phyloP scores from a whole-genome alignment of 441 rosid species.

The Iberis amara region DNA sequence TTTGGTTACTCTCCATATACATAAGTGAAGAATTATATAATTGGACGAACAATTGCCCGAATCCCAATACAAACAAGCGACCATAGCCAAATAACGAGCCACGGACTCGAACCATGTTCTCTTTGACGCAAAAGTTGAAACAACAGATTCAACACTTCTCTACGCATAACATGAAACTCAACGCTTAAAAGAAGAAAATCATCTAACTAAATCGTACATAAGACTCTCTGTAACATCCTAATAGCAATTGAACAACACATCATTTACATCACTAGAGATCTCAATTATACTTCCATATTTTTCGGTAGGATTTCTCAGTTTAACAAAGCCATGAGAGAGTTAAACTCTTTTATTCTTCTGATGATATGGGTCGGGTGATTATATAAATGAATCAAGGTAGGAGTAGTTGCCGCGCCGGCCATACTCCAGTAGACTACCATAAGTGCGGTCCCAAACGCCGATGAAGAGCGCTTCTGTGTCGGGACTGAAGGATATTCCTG shows the following conservation, averaged over 20 bases:
- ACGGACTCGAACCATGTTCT: neutral
- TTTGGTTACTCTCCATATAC: no score
- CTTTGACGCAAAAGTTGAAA: slow-evolving; percentile 11
- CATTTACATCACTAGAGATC: slow-evolving; percentile 26
- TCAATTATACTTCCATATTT: neutral
- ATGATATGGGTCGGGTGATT: slow-evolving; percentile 8
- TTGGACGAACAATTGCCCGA: no score
- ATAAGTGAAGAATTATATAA: no score
- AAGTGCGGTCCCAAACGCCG: slow-evolving; percentile 76
- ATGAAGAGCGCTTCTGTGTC: slow-evolving; percentile 42
- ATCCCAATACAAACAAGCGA: no score
- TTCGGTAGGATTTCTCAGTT: neutral
- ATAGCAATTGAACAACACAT: slow-evolving; percentile 24
- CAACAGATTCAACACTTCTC: slow-evolving; percentile 17
- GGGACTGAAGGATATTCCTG: slow-evolving; percentile 43
- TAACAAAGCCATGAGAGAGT: slow-evolving; percentile 2
- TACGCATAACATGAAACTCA: slow-evolving; percentile 16
- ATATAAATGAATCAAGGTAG: slow-evolving; percentile 49
- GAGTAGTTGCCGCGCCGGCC: slow-evolving; percentile 45
- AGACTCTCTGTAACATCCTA: slow-evolving; percentile 19
- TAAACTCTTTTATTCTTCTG: slow-evolving; percentile 3
- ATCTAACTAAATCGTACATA: slow-evolving; percentile 18
- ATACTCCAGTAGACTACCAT: slow-evolving; percentile 65
- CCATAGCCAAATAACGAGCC: no score
- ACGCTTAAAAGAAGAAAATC: slow-evolving; percentile 1